These are phyloP conservation scores for Ophiostoma sp. DNA, from an alignment of 2,329 filamentous ascomycete genomes.

Conservation along the genomic window DNA sequence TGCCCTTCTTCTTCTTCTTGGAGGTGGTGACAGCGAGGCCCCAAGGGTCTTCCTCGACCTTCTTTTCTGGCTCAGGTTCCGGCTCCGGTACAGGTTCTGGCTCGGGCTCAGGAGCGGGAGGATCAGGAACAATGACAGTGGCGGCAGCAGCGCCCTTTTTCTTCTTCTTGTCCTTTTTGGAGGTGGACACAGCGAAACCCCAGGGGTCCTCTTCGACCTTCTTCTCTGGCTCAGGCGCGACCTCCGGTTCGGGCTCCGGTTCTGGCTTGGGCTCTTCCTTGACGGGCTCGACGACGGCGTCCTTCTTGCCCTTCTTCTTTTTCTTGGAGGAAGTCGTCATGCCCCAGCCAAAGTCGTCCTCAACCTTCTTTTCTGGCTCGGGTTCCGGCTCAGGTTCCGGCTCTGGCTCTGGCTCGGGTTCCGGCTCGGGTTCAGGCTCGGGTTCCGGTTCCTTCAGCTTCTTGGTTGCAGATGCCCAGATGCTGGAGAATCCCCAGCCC, in stretches of 20 bases:
- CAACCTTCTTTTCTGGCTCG: conserved; percentile 24
- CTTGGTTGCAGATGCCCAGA: conserved; percentile 14
- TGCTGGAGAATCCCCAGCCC: conserved; percentile 14
- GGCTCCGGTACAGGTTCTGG: conserved; percentile 17
- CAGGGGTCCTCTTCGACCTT: conserved; percentile 15
- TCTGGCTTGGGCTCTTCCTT: conserved; percentile 2
- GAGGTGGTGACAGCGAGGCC: conserved; percentile 28
- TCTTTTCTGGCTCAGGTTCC: conserved; percentile 11
- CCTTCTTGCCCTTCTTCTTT: conserved; percentile 32
- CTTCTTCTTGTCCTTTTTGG: conserved; percentile 35
- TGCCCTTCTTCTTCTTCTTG: conserved; percentile 43
- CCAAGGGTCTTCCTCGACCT: conserved; percentile 23
- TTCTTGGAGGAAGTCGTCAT: conserved; percentile 30
- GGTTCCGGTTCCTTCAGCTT: conserved; percentile 23
- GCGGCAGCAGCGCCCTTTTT: conserved; percentile 18
- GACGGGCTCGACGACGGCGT: not conserved
- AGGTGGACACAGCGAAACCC: conserved; percentile 15
- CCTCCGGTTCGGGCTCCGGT: not conserved
- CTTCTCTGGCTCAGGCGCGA: conserved; percentile 8
- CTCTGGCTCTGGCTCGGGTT: conserved; percentile 25
- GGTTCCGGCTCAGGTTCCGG: conserved; percentile 24
- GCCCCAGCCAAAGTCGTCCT: conserved; percentile 32
- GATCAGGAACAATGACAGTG: not conserved
- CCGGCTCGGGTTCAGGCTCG: conserved; percentile 30
- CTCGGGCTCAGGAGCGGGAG: conserved; percentile 6